These are phyloP conservation scores for Caryopteris hybrid DNA, from an alignment of 305 asterid species.

Conservation along the genomic window DNA sequence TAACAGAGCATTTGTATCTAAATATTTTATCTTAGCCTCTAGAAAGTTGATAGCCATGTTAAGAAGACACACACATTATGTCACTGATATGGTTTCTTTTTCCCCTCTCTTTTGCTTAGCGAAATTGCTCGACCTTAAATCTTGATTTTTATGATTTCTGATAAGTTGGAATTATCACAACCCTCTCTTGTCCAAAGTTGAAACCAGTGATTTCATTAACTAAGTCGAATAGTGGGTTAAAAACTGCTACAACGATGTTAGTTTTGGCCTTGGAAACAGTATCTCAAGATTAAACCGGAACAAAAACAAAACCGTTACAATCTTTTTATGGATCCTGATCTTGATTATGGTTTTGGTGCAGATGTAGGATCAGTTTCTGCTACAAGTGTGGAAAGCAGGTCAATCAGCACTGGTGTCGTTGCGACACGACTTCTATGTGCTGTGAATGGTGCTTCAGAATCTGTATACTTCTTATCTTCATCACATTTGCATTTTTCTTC, in stretches of 20 bases:
- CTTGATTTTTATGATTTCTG: too few relatives aligned
- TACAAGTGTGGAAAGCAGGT: conserved; percentile 58
- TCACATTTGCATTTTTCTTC: conserved; percentile 27
- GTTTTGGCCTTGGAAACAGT: neutral
- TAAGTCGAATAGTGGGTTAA: neutral
- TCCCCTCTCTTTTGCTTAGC: neutral
- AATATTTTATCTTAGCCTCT: too few relatives aligned
- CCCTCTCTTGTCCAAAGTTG: neutral
- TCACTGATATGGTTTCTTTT: neutral
- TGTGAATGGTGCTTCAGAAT: conserved; percentile 38
- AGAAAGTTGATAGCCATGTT: neutral
- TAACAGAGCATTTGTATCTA: too few relatives aligned
- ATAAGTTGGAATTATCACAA: neutral
- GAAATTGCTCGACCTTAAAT: neutral
- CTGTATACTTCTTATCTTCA: conserved; percentile 20
- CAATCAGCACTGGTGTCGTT: conserved; percentile 50
- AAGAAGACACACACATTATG: neutral
- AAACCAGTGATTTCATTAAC: neutral
- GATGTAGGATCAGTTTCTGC: conserved; percentile 52
- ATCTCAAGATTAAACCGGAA: neutral
- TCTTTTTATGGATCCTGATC: neutral
- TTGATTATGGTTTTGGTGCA: conserved; percentile 15
- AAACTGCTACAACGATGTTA: neutral
- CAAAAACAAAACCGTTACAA: neutral
- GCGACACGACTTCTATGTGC: conserved; percentile 34